phyloP scores from a whole-genome alignment of 306 rosid genomes.

The Rosa multiflora region DNA sequence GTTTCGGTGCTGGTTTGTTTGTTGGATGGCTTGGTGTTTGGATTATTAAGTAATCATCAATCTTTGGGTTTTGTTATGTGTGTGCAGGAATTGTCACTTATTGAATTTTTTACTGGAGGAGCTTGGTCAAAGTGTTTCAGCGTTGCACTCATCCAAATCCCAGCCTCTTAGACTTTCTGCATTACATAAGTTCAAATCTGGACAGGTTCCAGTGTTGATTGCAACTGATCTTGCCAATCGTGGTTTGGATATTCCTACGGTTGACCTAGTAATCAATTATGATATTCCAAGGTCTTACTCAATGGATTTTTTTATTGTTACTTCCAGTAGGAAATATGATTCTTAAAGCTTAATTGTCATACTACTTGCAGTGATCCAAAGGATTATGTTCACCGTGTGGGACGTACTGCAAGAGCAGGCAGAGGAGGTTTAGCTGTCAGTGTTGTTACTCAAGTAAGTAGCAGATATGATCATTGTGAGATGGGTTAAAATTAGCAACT shows the following conservation, averaged over 20 bases:
- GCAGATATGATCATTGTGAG: not conserved
- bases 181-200: constrained; percentile 76
- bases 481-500: not conserved
- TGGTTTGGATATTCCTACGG: constrained; percentile 90
- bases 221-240: constrained; percentile 97
- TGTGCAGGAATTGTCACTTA: constrained; percentile 74
- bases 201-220: constrained; percentile 68
- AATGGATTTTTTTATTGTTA: constrained; percentile 10
- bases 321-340: constrained; percentile 10
- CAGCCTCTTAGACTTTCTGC: constrained; percentile 82
- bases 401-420: constrained; percentile 96
- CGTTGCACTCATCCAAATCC: constrained; percentile 77
- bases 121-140: constrained; percentile 66
- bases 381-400: constrained; percentile 92
- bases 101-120: constrained; percentile 75
- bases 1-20: not conserved
- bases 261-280: constrained; percentile 85
- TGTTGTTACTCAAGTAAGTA: constrained; percentile 65
- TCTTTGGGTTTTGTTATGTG: not conserved
- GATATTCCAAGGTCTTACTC: constrained; percentile 77
- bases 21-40: not conserved
- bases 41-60: not conserved
- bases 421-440: constrained; percentile 81
- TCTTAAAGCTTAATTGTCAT: constrained; percentile 19
- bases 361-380: constrained; percentile 57